phyloP scores from a whole-genome alignment of 2,329 filamentous ascomycete species.

The Alternaria sp. region DNA sequence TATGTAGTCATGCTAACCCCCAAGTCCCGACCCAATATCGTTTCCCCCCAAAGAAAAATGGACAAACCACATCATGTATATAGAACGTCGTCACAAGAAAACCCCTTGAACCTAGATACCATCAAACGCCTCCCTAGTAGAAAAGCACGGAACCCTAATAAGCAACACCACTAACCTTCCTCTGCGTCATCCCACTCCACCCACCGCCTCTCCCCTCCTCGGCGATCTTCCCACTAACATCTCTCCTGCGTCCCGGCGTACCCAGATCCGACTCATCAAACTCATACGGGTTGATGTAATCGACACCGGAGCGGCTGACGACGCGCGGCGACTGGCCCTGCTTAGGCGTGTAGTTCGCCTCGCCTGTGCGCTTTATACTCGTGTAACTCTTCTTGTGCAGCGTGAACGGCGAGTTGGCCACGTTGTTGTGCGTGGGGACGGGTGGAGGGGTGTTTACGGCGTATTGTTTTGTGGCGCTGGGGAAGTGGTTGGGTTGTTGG shows the following conservation, averaged over 20 bases:
- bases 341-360: slow-evolving; percentile 36
- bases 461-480: slow-evolving; percentile 41
- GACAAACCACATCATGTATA: not conserved
- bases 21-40: not conserved
- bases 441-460: slow-evolving; percentile 31
- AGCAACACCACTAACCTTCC: slow-evolving; percentile 50
- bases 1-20: not conserved
- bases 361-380: slow-evolving; percentile 41
- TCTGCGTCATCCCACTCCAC: slow-evolving; percentile 43
- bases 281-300: slow-evolving; percentile 50
- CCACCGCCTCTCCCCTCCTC: slow-evolving; percentile 68
- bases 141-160: not conserved
- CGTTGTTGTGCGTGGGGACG: slow-evolving; percentile 11
- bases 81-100: not conserved
- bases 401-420: slow-evolving; percentile 34
- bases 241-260: slow-evolving; percentile 42
- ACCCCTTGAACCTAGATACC: not conserved
- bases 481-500: slow-evolving; percentile 27
- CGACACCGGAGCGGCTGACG: slow-evolving; percentile 55
- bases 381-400: slow-evolving; percentile 43
- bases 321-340: slow-evolving; percentile 50
- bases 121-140: not conserved
- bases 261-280: slow-evolving; percentile 43
- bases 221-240: slow-evolving; percentile 75
- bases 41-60: not conserved